Conservation (phyloP, 148 eudicot genomes). For the Rhododendron williamsianum region DNA sequence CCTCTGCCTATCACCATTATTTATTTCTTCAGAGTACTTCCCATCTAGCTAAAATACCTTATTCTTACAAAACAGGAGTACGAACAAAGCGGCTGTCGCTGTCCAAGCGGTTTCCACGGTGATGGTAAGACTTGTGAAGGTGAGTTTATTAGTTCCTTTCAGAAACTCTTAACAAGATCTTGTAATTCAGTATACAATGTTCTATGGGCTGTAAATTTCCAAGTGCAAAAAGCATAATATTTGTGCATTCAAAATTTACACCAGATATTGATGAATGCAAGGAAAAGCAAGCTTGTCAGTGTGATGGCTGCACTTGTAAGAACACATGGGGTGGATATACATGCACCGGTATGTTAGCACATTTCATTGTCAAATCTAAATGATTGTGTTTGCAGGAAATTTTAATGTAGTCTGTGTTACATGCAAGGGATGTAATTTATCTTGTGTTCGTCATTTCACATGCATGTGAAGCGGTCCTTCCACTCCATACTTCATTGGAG, state of each 20-base stretch:
- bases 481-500: neutral
- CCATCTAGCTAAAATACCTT: neutral
- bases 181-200: neutral
- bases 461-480: neutral
- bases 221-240: neutral
- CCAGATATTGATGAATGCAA: slow-evolving; percentile 84
- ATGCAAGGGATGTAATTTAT: neutral
- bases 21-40: neutral
- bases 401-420: neutral
- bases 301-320: slow-evolving; percentile 75
- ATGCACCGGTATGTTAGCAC: slow-evolving; percentile 58
- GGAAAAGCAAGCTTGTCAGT: slow-evolving; percentile 57
- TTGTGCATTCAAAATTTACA: neutral
- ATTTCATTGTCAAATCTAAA: neutral
- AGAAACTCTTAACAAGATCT: neutral
- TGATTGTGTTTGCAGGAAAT: neutral
- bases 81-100: slow-evolving; percentile 54
- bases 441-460: neutral
- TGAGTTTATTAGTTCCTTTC: slow-evolving; percentile 14
- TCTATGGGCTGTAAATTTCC: neutral
- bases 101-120: slow-evolving; percentile 82
- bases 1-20: neutral
- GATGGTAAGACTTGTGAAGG: slow-evolving; percentile 88
- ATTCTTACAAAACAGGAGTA: slow-evolving; percentile 33
- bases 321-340: slow-evolving; percentile 82